Evolutionary conservation across 2,329 filamentous ascomycete genomes (phyloP).

Genomic region (Tolypocladium cylindrosporum): DNA sequence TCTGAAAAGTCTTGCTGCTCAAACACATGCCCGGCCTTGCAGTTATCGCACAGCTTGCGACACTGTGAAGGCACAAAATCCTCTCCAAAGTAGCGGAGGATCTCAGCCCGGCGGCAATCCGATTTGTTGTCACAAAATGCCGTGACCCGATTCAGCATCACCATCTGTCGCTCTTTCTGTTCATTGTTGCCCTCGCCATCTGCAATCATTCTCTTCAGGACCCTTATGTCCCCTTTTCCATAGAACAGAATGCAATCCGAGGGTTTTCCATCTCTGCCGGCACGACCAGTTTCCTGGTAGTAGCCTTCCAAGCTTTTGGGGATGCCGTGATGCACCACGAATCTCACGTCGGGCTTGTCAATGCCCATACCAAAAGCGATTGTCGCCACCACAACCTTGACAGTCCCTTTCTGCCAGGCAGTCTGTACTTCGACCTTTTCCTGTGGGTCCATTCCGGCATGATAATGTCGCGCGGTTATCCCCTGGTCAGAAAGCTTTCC

Average conservation of each 20-base stretch:
- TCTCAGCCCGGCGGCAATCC: conserved; percentile 79
- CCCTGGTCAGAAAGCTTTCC: conserved; percentile 51
- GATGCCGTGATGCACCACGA: conserved; percentile 86
- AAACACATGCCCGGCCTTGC: conserved; percentile 61
- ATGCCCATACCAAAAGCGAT: conserved; percentile 99
- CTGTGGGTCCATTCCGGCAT: conserved; percentile 62
- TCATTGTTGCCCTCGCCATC: conserved; percentile 65
- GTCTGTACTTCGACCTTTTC: conserved; percentile 65
- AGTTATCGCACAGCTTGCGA: conserved; percentile 77
- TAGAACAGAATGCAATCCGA: conserved; percentile 92
- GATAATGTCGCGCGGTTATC: conserved; percentile 75
- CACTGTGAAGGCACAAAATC: conserved; percentile 65
- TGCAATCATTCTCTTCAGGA: conserved; percentile 71
- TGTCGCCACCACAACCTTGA: conserved; percentile 90
- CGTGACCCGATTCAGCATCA: conserved; percentile 78
- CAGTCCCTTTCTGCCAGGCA: conserved; percentile 69
- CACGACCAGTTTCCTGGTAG: conserved; percentile 94
- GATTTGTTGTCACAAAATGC: conserved; percentile 83
- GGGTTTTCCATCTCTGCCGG: conserved; percentile 77
- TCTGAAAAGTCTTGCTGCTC: conserved; percentile 68
- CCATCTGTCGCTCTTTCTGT: conserved; percentile 74
- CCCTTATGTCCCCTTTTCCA: conserved; percentile 64
- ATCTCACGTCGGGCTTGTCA: conserved; percentile 92
- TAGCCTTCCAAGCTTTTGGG: conserved; percentile 96
- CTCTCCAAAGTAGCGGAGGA: conserved; percentile 92